Percentiles rank a stretch among this genome's conserved stretches.
Evolutionary conservation across 495 filamentous ascomycete species (phyloP).

Genomic region (Tuber brumale): DNA sequence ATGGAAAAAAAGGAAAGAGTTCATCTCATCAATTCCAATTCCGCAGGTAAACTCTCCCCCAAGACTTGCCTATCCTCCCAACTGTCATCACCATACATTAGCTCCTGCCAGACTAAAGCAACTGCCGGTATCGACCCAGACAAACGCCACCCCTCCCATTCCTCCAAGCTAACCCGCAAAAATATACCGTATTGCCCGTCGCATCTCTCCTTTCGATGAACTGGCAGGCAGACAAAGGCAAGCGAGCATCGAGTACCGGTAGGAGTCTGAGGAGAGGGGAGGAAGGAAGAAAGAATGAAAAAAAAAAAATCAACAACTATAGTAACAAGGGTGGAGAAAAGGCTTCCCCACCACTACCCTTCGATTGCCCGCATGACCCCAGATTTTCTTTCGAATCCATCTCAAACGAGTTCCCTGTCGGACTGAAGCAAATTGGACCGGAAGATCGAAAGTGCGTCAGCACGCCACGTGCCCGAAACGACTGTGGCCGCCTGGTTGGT

Average conservation of each 20-base stretch:
- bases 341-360: constrained; percentile 19
- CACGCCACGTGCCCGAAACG: constrained; percentile 25
- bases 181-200: constrained; percentile 9
- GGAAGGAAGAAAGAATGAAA: neutral
- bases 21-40: neutral
- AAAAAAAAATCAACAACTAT: neutral
- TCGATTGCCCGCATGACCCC: constrained; percentile 40
- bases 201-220: constrained; percentile 28
- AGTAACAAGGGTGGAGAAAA: constrained; percentile 17
- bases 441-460: constrained; percentile 39
- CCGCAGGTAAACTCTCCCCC: neutral
- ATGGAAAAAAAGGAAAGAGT: neutral
- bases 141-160: neutral
- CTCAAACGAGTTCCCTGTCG: constrained; percentile 24
- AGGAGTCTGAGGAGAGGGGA: neutral
- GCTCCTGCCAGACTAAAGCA: neutral
- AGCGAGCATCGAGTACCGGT: neutral
- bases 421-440: constrained; percentile 30
- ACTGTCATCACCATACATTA: neutral
- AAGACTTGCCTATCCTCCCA: neutral
- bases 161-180: neutral
- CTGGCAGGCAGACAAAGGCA: constrained; percentile 5
- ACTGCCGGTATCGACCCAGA: neutral
- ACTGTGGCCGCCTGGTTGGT: constrained; percentile 7
- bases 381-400: constrained; percentile 32